Evolutionary conservation across 2,329 filamentous ascomycete species (phyloP).

Genomic region (Alternaria solani): DNA sequence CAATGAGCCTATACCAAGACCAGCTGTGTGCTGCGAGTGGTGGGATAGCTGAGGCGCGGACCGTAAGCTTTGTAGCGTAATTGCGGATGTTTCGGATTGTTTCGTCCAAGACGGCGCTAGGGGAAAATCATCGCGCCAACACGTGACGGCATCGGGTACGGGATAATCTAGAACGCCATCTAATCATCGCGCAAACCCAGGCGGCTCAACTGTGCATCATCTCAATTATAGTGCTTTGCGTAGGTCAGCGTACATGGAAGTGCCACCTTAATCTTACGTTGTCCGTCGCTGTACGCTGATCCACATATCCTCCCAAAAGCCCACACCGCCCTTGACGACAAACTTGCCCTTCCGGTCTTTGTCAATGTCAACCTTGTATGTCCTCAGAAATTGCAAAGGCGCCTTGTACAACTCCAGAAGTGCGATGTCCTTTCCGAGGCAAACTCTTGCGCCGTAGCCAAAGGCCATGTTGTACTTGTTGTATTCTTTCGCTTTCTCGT

Average conservation of each 20-base stretch:
- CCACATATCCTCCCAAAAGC: constrained; percentile 55
- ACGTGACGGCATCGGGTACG: constrained; percentile 14
- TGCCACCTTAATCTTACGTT: not conserved
- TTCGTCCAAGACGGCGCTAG: constrained; percentile 34
- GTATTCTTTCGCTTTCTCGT: constrained; percentile 52
- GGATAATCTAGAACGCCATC: constrained; percentile 5
- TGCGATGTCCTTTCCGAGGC: constrained; percentile 61
- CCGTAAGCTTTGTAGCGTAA: constrained; percentile 28
- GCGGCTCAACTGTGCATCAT: not conserved
- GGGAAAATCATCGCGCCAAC: constrained; percentile 20
- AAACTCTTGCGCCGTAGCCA: constrained; percentile 59
- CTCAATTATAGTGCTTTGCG: not conserved
- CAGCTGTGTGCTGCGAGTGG: constrained; percentile 24
- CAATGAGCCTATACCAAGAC: constrained; percentile 18
- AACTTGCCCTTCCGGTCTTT: constrained; percentile 46
- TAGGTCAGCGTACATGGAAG: not conserved
- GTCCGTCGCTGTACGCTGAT: constrained; percentile 40
- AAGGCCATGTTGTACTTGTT: constrained; percentile 61
- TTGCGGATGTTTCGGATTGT: constrained; percentile 37
- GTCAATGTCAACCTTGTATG: constrained; percentile 45
- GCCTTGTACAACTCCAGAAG: constrained; percentile 63
- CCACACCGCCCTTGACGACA: constrained; percentile 54
- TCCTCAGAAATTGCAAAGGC: constrained; percentile 53
- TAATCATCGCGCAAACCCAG: not conserved
- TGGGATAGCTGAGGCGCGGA: constrained; percentile 21